Percentiles rank a stretch among this genome's conserved stretches.
phyloP scores from a whole-genome alignment of 768 basidiomycete genomes.

The Trametes punicea region DNA sequence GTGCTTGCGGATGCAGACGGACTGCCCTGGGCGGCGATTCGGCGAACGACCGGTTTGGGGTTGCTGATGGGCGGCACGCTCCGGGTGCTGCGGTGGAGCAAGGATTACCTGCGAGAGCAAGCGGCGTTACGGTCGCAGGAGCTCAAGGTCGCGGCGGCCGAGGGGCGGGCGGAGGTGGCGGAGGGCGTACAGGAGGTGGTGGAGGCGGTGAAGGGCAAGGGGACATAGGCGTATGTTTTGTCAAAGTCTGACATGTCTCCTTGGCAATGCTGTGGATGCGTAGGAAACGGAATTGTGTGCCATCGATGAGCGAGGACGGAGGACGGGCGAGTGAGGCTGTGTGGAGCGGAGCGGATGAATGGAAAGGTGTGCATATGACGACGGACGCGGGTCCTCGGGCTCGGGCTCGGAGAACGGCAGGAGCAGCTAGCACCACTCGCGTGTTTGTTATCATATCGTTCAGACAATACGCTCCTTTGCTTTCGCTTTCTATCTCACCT shows the following conservation, averaged over 20 bases:
- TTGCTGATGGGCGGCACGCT: slow-evolving; percentile 53
- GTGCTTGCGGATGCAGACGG: slow-evolving; percentile 43
- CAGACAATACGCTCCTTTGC: background rate
- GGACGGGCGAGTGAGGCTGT: no score
- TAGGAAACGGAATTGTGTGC: no score
- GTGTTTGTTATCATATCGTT: background rate
- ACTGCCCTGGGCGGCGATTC: slow-evolving; percentile 47
- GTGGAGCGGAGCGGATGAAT: slow-evolving; percentile 4
- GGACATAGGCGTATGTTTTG: background rate
- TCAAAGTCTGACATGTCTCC: no score
- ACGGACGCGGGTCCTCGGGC: background rate
- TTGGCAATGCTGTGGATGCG: no score
- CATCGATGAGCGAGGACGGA: no score
- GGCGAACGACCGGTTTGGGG: slow-evolving; percentile 53
- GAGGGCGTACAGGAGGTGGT: slow-evolving; percentile 12
- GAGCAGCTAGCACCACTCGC: background rate
- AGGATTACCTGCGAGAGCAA: slow-evolving; percentile 26
- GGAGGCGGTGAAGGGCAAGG: background rate
- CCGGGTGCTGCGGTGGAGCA: slow-evolving; percentile 35
- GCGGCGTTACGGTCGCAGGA: slow-evolving; percentile 23
- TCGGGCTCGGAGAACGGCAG: background rate
- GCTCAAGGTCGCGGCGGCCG: slow-evolving; percentile 25
- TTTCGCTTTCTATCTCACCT: background rate
- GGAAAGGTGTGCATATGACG: slow-evolving; percentile 4
- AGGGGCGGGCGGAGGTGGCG: slow-evolving; percentile 18